Base-by-base conservation (phyloP, 1,139 yeast species). In the Nematodospora anomalae region DNA sequence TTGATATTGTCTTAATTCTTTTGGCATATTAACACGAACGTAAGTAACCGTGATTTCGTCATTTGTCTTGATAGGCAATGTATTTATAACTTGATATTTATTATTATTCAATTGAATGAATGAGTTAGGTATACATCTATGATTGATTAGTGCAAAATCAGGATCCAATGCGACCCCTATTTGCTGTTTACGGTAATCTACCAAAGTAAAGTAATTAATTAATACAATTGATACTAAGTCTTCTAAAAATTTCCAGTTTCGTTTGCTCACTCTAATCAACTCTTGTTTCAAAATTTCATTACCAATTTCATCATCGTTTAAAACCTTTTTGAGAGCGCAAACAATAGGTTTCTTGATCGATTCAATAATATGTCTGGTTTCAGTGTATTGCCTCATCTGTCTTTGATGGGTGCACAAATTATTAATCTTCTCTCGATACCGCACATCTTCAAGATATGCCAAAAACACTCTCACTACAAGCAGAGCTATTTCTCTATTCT, bases 121-220 rank as follows among this genome's bases (percentile, higher is more conserved):
- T 23, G 60, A 53, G 38, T 69, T 59, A 6, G 66, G 63, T n/a
- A 50, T 35, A 40, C 66, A 60, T 3, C 60, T 55, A 42, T 60
- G 66, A 33, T 60, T 60, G 7, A 60, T 46, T 26, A 67, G 42
- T 5, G 73, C 50, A 41, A 67, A 58, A 3, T 49, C 41, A 0
- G 68, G 65, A 40, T 69, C 74, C 40, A 70, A 51, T 46, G 55
- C 51, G 7, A 52, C 35, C 0, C 75, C 75, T 28, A 59, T 49
- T 4, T 45, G 37, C 30, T 58, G 60, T 12, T 46, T 27, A 8
- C 32, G 22, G 14, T 16, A 25, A 30, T 45, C 28, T 9, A 30
- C 33, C 16, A 45, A 37, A 10, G 26, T 30, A 10, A 26, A 33
- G 27, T 35, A 38, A 30, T 45, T 45, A 10, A 45, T 43, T 6